Base-by-base conservation (phyloP, 2,329 filamentous ascomycete species). In the Trichoderma polysporum region DNA sequence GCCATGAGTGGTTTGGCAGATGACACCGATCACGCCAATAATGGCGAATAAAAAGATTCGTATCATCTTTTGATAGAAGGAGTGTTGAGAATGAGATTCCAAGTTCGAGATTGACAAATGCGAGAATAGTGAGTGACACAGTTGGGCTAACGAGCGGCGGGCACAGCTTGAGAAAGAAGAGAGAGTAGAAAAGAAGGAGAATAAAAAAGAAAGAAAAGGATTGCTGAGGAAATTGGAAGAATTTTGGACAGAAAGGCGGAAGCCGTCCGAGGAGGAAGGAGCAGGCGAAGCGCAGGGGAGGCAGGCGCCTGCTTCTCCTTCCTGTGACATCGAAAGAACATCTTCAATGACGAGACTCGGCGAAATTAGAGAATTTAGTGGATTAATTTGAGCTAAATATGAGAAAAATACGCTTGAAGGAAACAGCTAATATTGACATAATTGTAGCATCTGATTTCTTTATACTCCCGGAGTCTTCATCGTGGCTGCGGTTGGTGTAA, bases 1-100 rank as follows among this genome's bases (percentile, higher is more conserved):
- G 39, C 52, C 66, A 60, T 73, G 70, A 22, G 57, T 72, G 66
- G 15, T 66, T 65, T 65, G 68, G 37, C 56, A 72, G 70, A 69
- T 60, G 66, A 60, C 66, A 35, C 41, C 71, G 68, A 59, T 70
- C 41, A 71, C 54, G 68, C 72, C 73, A 49, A 73, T 64, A 3
- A 70, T 12, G 66, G 63, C 69, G 54, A 76, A 60, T 22, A 74
- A 22, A 13, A 76, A 49, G 41, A 69, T 58, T 35, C 49, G 37
- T 62, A 63, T 39, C 75, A 77, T 77, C 45, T 31, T 49, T 33
- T 37, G 65, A 33, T 17, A 10, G 13, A 33, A 66, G 35, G 37
- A 41, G 10, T 27, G 22, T 17, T 15, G 33, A 41, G 47, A 17
- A 27, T 31, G 41, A 19, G 50, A 35, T 25, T 57, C 19, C 35